Evolutionary conservation across 2,329 filamentous ascomycete species (phyloP).

Genomic region (Epichloe sylvatica): DNA sequence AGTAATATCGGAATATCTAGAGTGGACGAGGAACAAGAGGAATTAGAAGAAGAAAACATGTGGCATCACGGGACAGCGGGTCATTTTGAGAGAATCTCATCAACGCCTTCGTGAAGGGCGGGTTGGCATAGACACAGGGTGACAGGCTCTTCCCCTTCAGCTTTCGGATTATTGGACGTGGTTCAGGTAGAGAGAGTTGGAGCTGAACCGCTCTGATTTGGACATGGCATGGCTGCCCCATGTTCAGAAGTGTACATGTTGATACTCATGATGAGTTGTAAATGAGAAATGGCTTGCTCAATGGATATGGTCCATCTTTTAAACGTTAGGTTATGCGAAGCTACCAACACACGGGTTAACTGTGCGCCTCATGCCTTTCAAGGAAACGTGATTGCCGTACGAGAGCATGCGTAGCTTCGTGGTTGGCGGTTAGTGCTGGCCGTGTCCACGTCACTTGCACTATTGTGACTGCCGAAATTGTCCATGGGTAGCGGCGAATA

Average conservation of each 20-base stretch:
- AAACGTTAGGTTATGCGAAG: too few relatives aligned
- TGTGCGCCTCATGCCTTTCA: too few relatives aligned
- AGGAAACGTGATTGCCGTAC: too few relatives aligned
- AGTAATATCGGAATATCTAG: constrained; percentile 1
- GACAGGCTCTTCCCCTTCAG: neutral
- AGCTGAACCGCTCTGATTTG: neutral
- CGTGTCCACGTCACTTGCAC: too few relatives aligned
- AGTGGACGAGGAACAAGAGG: neutral
- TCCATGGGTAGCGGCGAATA: too few relatives aligned
- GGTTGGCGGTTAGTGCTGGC: too few relatives aligned
- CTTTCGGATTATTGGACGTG: neutral
- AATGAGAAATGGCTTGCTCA: neutral
- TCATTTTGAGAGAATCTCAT: neutral
- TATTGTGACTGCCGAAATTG: too few relatives aligned
- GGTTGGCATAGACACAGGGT: constrained; percentile 4
- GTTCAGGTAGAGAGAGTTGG: constrained; percentile 1
- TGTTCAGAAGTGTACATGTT: neutral
- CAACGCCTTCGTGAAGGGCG: neutral
- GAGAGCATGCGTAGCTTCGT: too few relatives aligned
- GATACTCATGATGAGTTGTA: neutral
- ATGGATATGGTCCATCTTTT: too few relatives aligned
- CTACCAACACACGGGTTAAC: too few relatives aligned
- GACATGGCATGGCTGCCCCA: constrained; percentile 1
- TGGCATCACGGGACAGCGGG: neutral
- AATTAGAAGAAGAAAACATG: neutral